phyloP scores from a whole-genome alignment of 768 basidiomycete species.

The Russula lepida region DNA sequence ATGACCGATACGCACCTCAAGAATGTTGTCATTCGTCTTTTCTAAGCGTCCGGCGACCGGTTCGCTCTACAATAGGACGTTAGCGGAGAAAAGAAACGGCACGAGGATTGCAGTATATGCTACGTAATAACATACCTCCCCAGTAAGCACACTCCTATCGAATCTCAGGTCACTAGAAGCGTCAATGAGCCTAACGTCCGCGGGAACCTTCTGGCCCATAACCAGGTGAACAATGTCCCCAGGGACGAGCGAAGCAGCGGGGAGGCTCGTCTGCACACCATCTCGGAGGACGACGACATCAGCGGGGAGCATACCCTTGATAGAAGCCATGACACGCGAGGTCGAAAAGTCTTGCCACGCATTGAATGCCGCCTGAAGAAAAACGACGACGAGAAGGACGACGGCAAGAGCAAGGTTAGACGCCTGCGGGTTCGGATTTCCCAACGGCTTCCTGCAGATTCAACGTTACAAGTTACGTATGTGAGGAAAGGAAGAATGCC shows the following conservation, averaged over 20 bases:
- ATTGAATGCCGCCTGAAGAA: constrained; percentile 36
- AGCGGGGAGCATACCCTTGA: constrained; percentile 57
- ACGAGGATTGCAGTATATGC: not conserved
- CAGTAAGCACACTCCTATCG: constrained; percentile 59
- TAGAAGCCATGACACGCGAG: constrained; percentile 50
- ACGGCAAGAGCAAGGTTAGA: constrained; percentile 56
- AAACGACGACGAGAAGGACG: constrained; percentile 39
- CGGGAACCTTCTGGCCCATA: constrained; percentile 63
- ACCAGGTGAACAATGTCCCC: constrained; percentile 58
- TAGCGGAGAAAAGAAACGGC: constrained; percentile 27
- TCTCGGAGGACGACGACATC: constrained; percentile 57
- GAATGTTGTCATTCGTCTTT: constrained; percentile 28
- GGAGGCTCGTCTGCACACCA: constrained; percentile 34
- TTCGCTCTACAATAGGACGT: constrained; percentile 14
- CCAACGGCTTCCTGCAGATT: constrained; percentile 45
- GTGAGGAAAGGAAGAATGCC: not conserved
- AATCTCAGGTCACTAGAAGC: constrained; percentile 50
- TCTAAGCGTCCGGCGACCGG: constrained; percentile 21
- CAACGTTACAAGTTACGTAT: too few species aligned
- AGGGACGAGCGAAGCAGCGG: constrained; percentile 54
- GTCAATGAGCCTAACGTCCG: constrained; percentile 58
- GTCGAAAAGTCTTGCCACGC: constrained; percentile 52
- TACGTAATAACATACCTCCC: constrained; percentile 36
- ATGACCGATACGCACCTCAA: constrained; percentile 6
- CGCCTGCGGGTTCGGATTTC: constrained; percentile 41